Evolutionary conservation across 108 stramenopile species (phyloP).

Genomic region (Cyclotella cryptica): DNA sequence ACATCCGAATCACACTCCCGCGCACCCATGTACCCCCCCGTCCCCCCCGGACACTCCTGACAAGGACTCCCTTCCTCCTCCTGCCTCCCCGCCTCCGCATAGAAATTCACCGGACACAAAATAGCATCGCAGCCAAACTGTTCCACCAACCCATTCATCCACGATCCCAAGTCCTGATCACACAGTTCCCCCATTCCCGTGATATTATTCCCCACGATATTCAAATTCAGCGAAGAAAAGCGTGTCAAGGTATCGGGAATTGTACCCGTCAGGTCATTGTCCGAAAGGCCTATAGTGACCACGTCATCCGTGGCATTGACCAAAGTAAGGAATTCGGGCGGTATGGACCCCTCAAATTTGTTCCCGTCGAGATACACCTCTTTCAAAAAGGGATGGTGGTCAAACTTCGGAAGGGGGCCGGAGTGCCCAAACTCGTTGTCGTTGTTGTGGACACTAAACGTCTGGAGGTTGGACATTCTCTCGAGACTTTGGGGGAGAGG

Average conservation of each 20-base stretch:
- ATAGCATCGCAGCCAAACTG: slow-evolving; percentile 68
- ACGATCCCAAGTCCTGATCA: slow-evolving; percentile 40
- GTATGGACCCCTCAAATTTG: slow-evolving; percentile 58
- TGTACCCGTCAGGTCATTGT: slow-evolving; percentile 67
- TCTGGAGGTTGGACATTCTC: slow-evolving; percentile 45
- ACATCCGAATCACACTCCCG: slow-evolving; percentile 42
- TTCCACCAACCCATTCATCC: slow-evolving; percentile 71
- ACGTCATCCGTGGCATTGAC: slow-evolving; percentile 36
- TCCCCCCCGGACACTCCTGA: slow-evolving; percentile 53
- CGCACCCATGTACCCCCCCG: slow-evolving; percentile 54
- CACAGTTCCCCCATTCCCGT: slow-evolving; percentile 49
- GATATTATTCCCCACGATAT: slow-evolving; percentile 63
- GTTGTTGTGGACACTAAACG: slow-evolving; percentile 52
- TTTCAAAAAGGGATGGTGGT: slow-evolving; percentile 45
- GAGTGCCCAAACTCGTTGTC: slow-evolving; percentile 41
- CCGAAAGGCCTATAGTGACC: slow-evolving; percentile 52
- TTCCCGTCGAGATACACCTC: slow-evolving; percentile 63
- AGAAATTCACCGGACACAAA: slow-evolving; percentile 56
- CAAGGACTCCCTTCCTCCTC: slow-evolving; percentile 55
- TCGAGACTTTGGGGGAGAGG: slow-evolving; percentile 45
- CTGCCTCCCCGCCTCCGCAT: slow-evolving; percentile 51
- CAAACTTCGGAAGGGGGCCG: slow-evolving; percentile 44
- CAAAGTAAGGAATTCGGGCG: slow-evolving; percentile 39
- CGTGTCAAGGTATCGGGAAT: slow-evolving; percentile 43
- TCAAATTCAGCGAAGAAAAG: slow-evolving; percentile 53